Evolutionary conservation across 2,329 filamentous ascomycete genomes (phyloP).

Genomic region (Claviceps lovelessii): DNA sequence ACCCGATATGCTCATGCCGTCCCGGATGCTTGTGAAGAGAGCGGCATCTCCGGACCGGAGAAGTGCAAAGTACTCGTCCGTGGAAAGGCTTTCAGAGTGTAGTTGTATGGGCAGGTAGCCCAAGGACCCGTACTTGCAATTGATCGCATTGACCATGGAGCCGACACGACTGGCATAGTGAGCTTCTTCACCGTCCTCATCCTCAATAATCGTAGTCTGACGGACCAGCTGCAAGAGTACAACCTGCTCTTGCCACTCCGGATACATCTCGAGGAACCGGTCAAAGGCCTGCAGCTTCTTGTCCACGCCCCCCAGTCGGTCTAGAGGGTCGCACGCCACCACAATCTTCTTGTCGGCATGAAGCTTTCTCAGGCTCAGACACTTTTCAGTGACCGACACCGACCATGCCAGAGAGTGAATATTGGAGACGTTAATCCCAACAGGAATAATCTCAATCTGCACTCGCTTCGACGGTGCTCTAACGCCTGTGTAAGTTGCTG

Average conservation of each 20-base stretch:
- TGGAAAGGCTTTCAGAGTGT: slow-evolving; percentile 78
- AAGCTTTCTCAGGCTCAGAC: slow-evolving; percentile 54
- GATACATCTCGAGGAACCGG: slow-evolving; percentile 73
- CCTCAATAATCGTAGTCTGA: slow-evolving; percentile 57
- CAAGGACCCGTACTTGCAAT: slow-evolving; percentile 74
- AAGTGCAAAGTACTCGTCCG: slow-evolving; percentile 83
- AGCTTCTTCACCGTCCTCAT: slow-evolving; percentile 61
- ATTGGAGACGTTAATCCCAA: slow-evolving; percentile 65
- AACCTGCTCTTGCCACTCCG: slow-evolving; percentile 79
- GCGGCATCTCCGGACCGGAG: slow-evolving; percentile 78
- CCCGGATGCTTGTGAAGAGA: slow-evolving; percentile 83
- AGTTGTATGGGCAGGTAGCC: slow-evolving; percentile 87
- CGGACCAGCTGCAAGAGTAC: slow-evolving; percentile 90
- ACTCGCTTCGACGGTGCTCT: slow-evolving; percentile 51
- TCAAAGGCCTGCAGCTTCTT: slow-evolving; percentile 92
- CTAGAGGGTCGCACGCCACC: slow-evolving; percentile 80
- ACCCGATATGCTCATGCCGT: slow-evolving; percentile 97
- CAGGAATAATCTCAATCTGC: slow-evolving; percentile 1
- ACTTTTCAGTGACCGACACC: slow-evolving; percentile 53
- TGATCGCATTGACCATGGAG: slow-evolving; percentile 78
- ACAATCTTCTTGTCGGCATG: slow-evolving; percentile 84
- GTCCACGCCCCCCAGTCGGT: slow-evolving; percentile 77
- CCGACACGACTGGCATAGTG: slow-evolving; percentile 78
- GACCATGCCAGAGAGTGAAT: slow-evolving; percentile 64
- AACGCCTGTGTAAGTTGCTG: slow-evolving; percentile 67